Evolutionary conservation across 2,329 filamentous ascomycete species (phyloP), one percentile per base, ranked within the genome.

Genomic region (Aspergillus thermomutatus): DNA sequence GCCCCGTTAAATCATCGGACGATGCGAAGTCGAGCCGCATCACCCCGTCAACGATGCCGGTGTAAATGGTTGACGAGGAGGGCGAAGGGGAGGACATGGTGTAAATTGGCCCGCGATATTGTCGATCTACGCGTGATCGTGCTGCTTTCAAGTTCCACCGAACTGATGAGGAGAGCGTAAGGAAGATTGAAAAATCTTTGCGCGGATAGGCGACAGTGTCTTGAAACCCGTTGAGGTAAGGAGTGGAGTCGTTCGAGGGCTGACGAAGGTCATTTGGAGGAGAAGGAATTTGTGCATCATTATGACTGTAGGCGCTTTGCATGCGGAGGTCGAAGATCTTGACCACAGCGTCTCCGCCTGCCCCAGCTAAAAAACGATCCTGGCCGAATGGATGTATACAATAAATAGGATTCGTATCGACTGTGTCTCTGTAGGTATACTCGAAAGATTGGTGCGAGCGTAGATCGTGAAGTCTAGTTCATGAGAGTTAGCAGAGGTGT

Each of bases 291-390:
- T 61, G 66, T 26, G 70, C 61, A 23, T 72, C 64, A 9, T 66
- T 65, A 40, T 74, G 72, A 53, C 57, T 69, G 62, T 75, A 75
- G 14, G 60, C 64, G 23, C 66, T 72, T n/a, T 64, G 64, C 64
- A 85, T 75, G 25, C 85, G 82, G 46, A 88, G 66, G 62, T 88
- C 85, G 61, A 86, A 88, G 4, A 87, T 73, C 62, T 87, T 87
- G 47, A 88, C 71, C 51, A 86, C 75, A 47, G 79, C 81, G 67
- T 87, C 82, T 50, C 80, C 77, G 3, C 80, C 80, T 1, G 80
- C 79, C 25, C 85, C 85, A 10, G 80, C 82, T 8, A 87, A 66
- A 54, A 88, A 79, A 2, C 79, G 76, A 61, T 87, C 81, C 21
- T 79, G 77, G 1, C 83, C 83, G 51, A 86, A 79, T 0, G 80